phyloP scores from a whole-genome alignment of 805 yeast species.

The Myxozyma geophila region DNA sequence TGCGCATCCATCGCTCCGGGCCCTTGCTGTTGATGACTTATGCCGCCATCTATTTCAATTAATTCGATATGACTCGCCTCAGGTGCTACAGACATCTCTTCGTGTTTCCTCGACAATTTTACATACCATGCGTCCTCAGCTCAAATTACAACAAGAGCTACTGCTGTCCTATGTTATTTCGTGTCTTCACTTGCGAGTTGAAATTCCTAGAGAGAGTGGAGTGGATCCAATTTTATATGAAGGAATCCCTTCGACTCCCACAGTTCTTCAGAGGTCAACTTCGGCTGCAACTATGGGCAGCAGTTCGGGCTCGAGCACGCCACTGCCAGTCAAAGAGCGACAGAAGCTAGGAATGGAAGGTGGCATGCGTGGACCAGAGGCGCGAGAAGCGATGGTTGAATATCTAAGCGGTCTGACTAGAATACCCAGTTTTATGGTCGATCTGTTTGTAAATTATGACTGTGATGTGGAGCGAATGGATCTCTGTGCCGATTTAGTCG shows the following conservation, averaged over 20 bases:
- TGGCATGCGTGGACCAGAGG: slow-evolving; percentile 38
- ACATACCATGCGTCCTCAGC: slow-evolving; percentile 63
- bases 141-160: slow-evolving; percentile 79
- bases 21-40: slow-evolving; percentile 75
- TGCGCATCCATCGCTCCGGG: slow-evolving; percentile 66
- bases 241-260: slow-evolving; percentile 47
- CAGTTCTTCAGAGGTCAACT: slow-evolving; percentile 55
- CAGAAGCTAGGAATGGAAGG: slow-evolving; percentile 37
- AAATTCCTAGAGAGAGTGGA: slow-evolving; percentile 47
- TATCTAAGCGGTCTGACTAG: slow-evolving; percentile 66
- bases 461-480: slow-evolving; percentile 89
- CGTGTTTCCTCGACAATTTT: slow-evolving; percentile 75
- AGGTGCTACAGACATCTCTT: slow-evolving; percentile 73
- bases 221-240: slow-evolving; percentile 48
- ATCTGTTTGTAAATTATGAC: slow-evolving; percentile 80
- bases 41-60: slow-evolving; percentile 83
- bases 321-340: slow-evolving; percentile 33
- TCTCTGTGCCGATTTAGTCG: slow-evolving; percentile 67
- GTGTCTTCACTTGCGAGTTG: slow-evolving; percentile 47
- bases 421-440: slow-evolving; percentile 75
- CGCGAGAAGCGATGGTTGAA: slow-evolving; percentile 81
- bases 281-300: slow-evolving; percentile 8
- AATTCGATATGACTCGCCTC: slow-evolving; percentile 73
- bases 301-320: slow-evolving; percentile 34
- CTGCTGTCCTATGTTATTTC: slow-evolving; percentile 48